Evolutionary conservation across 805 yeast species (phyloP).

Genomic region (Candida nemodendra): DNA sequence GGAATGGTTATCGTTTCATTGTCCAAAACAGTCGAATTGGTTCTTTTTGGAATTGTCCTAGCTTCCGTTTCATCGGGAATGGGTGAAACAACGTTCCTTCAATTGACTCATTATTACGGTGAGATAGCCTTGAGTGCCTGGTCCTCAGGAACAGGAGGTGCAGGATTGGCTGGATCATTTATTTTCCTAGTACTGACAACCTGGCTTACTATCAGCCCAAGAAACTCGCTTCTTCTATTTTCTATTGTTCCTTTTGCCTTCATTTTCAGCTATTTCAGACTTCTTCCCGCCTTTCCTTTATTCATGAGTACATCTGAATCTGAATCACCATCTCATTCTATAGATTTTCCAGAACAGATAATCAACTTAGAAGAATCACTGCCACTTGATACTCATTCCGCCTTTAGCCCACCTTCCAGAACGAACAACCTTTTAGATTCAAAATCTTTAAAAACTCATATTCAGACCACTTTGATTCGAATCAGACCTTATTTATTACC

Average conservation of each 20-base stretch:
- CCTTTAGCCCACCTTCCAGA: background rate
- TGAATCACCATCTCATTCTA: constrained; percentile 1
- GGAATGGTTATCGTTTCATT: constrained; percentile 77
- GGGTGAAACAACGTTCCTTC: constrained; percentile 88
- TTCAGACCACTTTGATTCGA: constrained; percentile 27
- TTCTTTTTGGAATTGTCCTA: constrained; percentile 66
- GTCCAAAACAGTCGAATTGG: constrained; percentile 34
- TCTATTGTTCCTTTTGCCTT: constrained; percentile 36
- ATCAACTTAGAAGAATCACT: background rate
- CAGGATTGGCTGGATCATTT: constrained; percentile 84
- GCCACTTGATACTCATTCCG: background rate
- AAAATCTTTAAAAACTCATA: constrained; percentile 15
- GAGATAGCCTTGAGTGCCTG: constrained; percentile 70
- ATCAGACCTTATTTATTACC: constrained; percentile 52
- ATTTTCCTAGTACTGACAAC: constrained; percentile 71
- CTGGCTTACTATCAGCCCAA: constrained; percentile 54
- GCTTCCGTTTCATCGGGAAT: constrained; percentile 86
- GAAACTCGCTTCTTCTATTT: constrained; percentile 55
- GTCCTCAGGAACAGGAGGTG: constrained; percentile 95
- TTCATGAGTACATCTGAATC: constrained; percentile 3
- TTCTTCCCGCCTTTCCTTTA: constrained; percentile 23
- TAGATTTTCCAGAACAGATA: background rate
- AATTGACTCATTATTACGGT: constrained; percentile 75
- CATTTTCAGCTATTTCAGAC: constrained; percentile 24
- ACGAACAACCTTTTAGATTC: background rate